Conservation (phyloP, 31 red algal species). For the Asparagopsis taxiformis region DNA sequence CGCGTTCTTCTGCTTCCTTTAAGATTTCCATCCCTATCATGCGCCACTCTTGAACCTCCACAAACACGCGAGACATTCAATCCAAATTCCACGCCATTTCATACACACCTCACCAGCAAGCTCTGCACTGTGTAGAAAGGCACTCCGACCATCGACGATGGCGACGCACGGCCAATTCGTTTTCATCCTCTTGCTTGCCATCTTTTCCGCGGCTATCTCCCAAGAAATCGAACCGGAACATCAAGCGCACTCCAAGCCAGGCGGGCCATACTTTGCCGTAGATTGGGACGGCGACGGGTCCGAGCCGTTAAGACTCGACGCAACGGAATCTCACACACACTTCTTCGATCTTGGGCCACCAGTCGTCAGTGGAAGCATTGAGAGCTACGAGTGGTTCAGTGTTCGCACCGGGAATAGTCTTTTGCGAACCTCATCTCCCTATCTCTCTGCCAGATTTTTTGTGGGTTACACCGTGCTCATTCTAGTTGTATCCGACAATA, state of each 20-base stretch:
- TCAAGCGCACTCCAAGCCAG: conserved; percentile 62
- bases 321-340: conserved; percentile 58
- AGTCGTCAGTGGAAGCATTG: conserved; percentile 41
- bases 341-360: conserved; percentile 68
- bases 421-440: conserved; percentile 13
- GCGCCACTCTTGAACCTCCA: too few species aligned
- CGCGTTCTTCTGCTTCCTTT: too few species aligned
- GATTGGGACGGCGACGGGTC: conserved; percentile 49
- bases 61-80: too few species aligned
- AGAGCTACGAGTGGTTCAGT: conserved; percentile 45
- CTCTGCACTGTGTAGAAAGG: too few species aligned
- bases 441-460: conserved; percentile 37
- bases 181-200: too few species aligned
- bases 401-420: conserved; percentile 21
- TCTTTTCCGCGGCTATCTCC: too few species aligned
- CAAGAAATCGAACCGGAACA: conserved; percentile 52
- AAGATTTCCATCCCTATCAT: too few species aligned
- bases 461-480: conserved; percentile 49
- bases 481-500: conserved; percentile 57
- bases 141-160: too few species aligned
- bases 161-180: too few species aligned
- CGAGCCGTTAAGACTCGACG: conserved; percentile 43
- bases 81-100: too few species aligned
- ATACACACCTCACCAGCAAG: too few species aligned
- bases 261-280: conserved; percentile 23